These are phyloP conservation scores for Asterionellopsis glacialis DNA, from an alignment of 108 stramenopile species.

Conservation along the genomic window DNA sequence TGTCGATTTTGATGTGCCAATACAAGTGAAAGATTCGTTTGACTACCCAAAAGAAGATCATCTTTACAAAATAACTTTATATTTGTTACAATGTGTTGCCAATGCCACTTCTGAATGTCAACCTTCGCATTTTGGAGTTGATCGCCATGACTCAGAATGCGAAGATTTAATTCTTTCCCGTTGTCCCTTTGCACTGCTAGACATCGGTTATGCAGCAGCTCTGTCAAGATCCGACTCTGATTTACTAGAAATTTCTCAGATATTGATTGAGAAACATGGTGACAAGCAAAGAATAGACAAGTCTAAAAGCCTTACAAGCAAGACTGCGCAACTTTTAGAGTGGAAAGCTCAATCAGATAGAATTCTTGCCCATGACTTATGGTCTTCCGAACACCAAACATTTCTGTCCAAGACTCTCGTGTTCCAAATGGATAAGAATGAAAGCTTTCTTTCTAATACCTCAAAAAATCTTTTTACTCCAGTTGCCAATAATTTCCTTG, in stretches of 20 bases:
- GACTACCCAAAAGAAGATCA: slow-evolving; percentile 27
- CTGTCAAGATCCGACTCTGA: slow-evolving; percentile 36
- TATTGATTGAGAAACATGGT: too few relatives aligned
- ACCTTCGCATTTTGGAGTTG: too few relatives aligned
- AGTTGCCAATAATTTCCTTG: not conserved
- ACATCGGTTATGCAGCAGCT: slow-evolving; percentile 47
- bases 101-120: slow-evolving; percentile 3
- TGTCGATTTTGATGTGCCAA: slow-evolving; percentile 22
- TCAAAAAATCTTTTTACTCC: not conserved
- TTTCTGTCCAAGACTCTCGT: slow-evolving; percentile 24
- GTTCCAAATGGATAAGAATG: not conserved
- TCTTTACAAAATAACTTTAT: slow-evolving; percentile 32
- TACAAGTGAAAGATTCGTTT: slow-evolving; percentile 26
- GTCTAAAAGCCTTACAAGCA: not conserved
- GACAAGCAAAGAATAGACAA: too few relatives aligned
- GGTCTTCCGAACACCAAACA: slow-evolving; percentile 21
- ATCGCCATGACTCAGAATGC: not conserved
- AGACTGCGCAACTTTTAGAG: slow-evolving; percentile 7
- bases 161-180: slow-evolving; percentile 12
- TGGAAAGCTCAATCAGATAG: slow-evolving; percentile 6
- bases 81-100: slow-evolving; percentile 32
- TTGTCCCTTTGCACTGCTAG: slow-evolving; percentile 47
- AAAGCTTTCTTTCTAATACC: not conserved
- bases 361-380: slow-evolving; percentile 26
- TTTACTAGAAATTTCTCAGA: slow-evolving; percentile 26